Conservation (phyloP, 306 rosid species). For the Begonia loranthoides region DNA sequence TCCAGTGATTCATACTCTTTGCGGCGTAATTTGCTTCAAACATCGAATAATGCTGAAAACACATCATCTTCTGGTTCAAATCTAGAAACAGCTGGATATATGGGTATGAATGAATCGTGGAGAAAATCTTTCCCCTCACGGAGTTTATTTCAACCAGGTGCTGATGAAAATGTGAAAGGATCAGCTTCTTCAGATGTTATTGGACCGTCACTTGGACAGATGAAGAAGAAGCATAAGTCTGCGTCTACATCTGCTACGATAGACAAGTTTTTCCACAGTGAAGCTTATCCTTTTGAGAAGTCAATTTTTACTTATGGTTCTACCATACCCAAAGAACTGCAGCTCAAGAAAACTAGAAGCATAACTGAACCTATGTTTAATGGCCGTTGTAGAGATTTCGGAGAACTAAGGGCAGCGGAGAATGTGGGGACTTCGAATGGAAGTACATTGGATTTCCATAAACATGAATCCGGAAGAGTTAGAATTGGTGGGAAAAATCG, state of each 20-base stretch:
- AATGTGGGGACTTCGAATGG: constrained; percentile 18
- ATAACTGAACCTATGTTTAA: constrained; percentile 12
- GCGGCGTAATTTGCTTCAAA: constrained; percentile 20
- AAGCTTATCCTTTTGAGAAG: constrained; percentile 16
- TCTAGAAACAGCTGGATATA: constrained; percentile 8
- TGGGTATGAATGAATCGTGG: constrained; percentile 8
- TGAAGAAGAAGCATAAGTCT: constrained; percentile 33
- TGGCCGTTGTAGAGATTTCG: constrained; percentile 10
- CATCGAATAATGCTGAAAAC: constrained; percentile 20
- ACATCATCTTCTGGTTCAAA: constrained; percentile 19
- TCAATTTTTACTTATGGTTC: constrained; percentile 21
- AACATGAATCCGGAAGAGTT: constrained; percentile 23
- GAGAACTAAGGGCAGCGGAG: constrained; percentile 13
- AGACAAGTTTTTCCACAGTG: constrained; percentile 16
- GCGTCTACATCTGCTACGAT: constrained; percentile 9
- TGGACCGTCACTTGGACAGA: constrained; percentile 17
- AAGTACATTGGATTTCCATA: constrained; percentile 21
- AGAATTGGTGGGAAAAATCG: constrained; percentile 22
- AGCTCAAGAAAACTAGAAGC: constrained; percentile 26
- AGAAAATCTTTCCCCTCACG: constrained; percentile 15
- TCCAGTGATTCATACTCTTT: constrained; percentile 15
- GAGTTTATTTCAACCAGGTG: constrained; percentile 16
- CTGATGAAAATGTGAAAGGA: constrained; percentile 12
- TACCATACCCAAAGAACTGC: constrained; percentile 21
- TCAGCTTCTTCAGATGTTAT: constrained; percentile 23